phyloP scores from a whole-genome alignment of 257 asterid species.

The Fraxinus pennsylvanica region DNA sequence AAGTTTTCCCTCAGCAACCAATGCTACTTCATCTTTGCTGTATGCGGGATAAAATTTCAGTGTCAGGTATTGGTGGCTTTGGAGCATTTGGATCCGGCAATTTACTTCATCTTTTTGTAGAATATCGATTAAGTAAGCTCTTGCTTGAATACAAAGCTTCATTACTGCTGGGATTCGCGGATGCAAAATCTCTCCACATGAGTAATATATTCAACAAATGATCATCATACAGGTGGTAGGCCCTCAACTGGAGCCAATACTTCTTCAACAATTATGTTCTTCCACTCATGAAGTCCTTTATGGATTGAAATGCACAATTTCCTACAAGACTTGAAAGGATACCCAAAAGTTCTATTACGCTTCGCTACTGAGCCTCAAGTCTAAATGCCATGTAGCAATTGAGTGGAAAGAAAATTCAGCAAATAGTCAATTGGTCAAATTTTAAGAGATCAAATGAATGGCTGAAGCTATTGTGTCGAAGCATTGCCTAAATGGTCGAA shows the following conservation, averaged over 20 bases:
- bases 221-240: constrained; percentile 67
- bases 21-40: constrained; percentile 46
- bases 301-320: constrained; percentile 41
- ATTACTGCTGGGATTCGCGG: constrained; percentile 78
- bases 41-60: constrained; percentile 54
- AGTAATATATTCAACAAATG: constrained; percentile 76
- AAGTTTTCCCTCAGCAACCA: constrained; percentile 75
- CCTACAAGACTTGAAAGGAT: constrained; percentile 85
- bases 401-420: no score
- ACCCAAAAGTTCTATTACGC: constrained; percentile 38
- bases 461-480: no score
- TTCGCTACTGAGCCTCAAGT: no score
- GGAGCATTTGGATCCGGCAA: constrained; percentile 67
- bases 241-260: constrained; percentile 61
- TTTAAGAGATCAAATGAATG: no score
- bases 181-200: constrained; percentile 73
- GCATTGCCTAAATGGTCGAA: no score
- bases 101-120: constrained; percentile 80
- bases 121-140: constrained; percentile 77
- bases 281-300: constrained; percentile 62
- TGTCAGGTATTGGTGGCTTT: constrained; percentile 47
- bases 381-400: no score
- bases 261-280: constrained; percentile 64
- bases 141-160: constrained; percentile 94
- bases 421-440: no score